phyloP scores from a whole-genome alignment of 257 asterid species.

The Phtheirospermum japonicum region DNA sequence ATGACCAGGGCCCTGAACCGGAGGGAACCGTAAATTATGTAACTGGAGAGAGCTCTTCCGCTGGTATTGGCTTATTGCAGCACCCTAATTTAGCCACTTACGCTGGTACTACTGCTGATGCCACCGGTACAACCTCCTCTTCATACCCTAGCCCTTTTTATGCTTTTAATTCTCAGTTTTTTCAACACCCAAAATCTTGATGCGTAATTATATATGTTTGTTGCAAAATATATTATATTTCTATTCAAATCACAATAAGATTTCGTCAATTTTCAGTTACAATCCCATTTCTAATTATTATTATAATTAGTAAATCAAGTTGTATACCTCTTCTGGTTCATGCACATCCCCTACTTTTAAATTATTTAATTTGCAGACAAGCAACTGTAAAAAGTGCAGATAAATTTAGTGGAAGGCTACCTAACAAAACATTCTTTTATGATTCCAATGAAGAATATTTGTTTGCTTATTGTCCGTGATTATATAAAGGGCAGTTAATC shows the following conservation, averaged over 20 bases:
- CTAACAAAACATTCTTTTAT: not conserved
- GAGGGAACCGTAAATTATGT: conserved; percentile 33
- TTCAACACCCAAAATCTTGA: conserved; percentile 49
- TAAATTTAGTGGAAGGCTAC: not conserved
- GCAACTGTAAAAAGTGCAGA: not conserved
- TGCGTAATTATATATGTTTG: not conserved
- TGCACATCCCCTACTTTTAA: not conserved
- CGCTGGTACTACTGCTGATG: conserved; percentile 26
- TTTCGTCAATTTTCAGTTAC: not conserved
- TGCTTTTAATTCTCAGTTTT: conserved; percentile 42
- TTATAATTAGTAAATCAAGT: no score
- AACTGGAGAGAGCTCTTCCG: conserved; percentile 42
- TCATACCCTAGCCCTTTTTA: conserved; percentile 41
- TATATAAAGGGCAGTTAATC: not conserved
- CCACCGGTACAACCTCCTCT: conserved; percentile 40
- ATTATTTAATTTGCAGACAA: no score
- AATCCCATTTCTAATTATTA: not conserved
- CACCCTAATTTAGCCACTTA: conserved; percentile 26
- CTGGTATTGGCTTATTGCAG: conserved; percentile 35
- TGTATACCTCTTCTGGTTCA: no score
- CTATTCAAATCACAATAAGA: not conserved
- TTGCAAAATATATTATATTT: not conserved
- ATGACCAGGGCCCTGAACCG: conserved; percentile 61
- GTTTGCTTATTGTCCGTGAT: not conserved
- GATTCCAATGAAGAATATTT: no score